Evolutionary conservation across 2,329 filamentous ascomycete species (phyloP).

Genomic region (Ascochyta koolunga): DNA sequence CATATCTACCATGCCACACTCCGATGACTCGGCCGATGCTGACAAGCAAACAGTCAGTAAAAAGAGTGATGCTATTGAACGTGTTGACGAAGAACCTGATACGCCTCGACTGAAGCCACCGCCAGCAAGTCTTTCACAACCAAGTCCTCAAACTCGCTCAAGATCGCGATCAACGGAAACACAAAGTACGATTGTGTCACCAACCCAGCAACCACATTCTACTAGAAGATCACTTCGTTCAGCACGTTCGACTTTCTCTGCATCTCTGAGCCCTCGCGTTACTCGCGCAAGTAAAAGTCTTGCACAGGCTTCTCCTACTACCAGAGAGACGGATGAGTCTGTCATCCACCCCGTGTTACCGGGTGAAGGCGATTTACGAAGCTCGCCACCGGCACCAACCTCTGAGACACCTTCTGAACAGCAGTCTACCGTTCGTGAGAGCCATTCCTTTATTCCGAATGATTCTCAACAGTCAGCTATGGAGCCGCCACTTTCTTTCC

Average conservation of each 20-base stretch:
- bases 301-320: neutral
- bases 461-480: slow-evolving; percentile 32
- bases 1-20: slow-evolving; percentile 32
- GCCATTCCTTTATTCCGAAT: slow-evolving; percentile 34
- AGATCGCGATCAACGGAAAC: neutral
- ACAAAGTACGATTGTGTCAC: neutral
- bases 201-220: slow-evolving; percentile 1
- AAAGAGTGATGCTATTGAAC: neutral
- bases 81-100: slow-evolving; percentile 1
- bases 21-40: slow-evolving; percentile 35
- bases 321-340: neutral
- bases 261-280: slow-evolving; percentile 3
- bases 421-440: slow-evolving; percentile 21
- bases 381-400: slow-evolving; percentile 17
- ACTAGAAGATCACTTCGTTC: neutral
- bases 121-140: neutral
- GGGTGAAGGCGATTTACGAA: slow-evolving; percentile 15
- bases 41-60: slow-evolving; percentile 17
- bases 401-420: slow-evolving; percentile 11
- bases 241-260: slow-evolving; percentile 4
- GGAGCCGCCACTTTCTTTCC: slow-evolving; percentile 26
- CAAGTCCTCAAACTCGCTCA: neutral
- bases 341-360: neutral
- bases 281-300: neutral
- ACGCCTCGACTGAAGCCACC: slow-evolving; percentile 8